Evolutionary conservation across 495 filamentous ascomycete genomes (phyloP), one percentile per base, ranked within the genome.

Genomic region (Pseudevernia furfuracea): DNA sequence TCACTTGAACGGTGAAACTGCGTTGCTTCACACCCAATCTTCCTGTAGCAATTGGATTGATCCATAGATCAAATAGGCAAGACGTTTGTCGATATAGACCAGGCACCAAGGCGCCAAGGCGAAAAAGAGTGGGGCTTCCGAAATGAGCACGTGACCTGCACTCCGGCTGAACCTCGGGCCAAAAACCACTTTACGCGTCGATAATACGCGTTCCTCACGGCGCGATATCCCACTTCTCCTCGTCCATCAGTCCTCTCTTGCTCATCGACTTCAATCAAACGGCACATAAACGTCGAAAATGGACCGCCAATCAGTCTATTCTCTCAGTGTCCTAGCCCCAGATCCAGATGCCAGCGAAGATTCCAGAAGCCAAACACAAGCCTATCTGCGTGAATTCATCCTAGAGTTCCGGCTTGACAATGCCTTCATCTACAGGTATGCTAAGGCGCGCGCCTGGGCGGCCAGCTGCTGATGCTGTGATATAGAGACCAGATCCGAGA

Each of bases 321-420:
- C 91, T 12, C 77, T 94, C 72, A 89, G 87, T 76, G 83, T 96
- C 66, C 87, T 94, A 70, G 82, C 88, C 68, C 81, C 85, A 58
- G 79, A 80, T 82, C 71, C 84, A 80, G 76, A 81, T 78, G 75
- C 84, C 73, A 73, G 80, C 79, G 74, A 88, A 82, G 79, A 87
- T 57, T 82, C 82, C 46, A 77, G 81, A 43, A 78, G 76, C 14
- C 75, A 80, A 62, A 80, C 81, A 32, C 84, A 87, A 68, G 74
- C 78, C 58, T 77, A 78, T 58, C 74, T 89, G 34, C 75, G 83
- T 34, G 81, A 91, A 63, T 99, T 99, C 75, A 87, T 99, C 66
- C 84, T 96, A 41, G 90, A 96, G 69, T 99, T 97, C 73, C 87
- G 94, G 69, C 83, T 97, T 59, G 94, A 97, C 75, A 96, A 96